These are phyloP conservation scores for Mycena sp. DNA, from an alignment of 1,284 basidiomycete genomes.

Conservation along the genomic window DNA sequence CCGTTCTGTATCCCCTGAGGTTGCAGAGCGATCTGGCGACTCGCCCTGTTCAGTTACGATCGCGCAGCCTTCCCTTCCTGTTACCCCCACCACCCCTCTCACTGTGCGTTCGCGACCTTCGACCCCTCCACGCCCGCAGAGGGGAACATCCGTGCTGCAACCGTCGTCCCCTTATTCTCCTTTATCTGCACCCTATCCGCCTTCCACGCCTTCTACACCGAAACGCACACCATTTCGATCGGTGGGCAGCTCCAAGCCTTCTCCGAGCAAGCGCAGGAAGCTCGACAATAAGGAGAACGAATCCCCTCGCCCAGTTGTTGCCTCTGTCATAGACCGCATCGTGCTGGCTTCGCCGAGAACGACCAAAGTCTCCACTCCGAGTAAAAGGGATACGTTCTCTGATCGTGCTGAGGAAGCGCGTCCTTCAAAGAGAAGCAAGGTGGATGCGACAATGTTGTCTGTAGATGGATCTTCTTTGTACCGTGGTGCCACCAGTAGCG, in stretches of 20 bases:
- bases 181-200: constrained; percentile 19
- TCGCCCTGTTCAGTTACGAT: constrained; percentile 7
- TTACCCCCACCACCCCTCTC: constrained; percentile 35
- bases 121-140: constrained; percentile 49
- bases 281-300: constrained; percentile 57
- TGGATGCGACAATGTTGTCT: constrained; percentile 11
- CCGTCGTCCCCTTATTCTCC: constrained; percentile 30
- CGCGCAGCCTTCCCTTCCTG: constrained; percentile 19
- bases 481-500: constrained; percentile 5
- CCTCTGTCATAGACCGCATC: constrained; percentile 47
- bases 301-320: constrained; percentile 43
- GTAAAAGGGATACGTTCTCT: constrained; percentile 25
- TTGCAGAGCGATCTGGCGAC: constrained; percentile 6
- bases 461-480: constrained; percentile 7
- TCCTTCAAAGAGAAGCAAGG: constrained; percentile 43
- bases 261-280: constrained; percentile 41
- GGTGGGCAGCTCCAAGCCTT: constrained; percentile 27
- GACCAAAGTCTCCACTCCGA: constrained; percentile 7
- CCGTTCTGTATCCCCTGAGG: constrained; percentile 23
- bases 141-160: constrained; percentile 31
- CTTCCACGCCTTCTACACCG: constrained; percentile 26
- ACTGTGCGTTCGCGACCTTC: constrained; percentile 30
- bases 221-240: constrained; percentile 32
- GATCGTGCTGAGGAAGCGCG: constrained; percentile 23
- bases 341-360: constrained; percentile 36